phyloP scores from a whole-genome alignment of 2,329 filamentous ascomycete species.

The Fusarium devonianum region DNA sequence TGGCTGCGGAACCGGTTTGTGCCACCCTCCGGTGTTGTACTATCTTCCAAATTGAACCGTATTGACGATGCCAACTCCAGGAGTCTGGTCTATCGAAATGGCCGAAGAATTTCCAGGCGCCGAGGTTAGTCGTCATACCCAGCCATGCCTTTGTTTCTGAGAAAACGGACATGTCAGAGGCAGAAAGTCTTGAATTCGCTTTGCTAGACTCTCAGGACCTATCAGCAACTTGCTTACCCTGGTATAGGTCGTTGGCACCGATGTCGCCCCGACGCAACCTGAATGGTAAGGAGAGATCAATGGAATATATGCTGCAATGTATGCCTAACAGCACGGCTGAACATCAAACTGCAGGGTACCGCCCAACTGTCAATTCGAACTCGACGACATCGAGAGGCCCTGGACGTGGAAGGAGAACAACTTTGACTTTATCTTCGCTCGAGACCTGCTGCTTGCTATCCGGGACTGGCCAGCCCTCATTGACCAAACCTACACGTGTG shows the following conservation, averaged over 20 bases:
- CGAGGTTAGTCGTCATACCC: conserved; percentile 8
- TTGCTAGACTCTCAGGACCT: too few species aligned
- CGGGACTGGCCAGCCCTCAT: conserved; percentile 45
- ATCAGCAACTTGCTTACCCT: too few species aligned
- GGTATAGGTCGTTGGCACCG: conserved; percentile 29
- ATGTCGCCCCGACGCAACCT: conserved; percentile 35
- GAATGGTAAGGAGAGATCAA: not conserved
- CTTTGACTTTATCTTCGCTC: conserved; percentile 47
- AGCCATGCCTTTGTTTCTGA: too few species aligned
- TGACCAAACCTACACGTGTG: conserved; percentile 46
- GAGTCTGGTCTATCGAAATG: conserved; percentile 48
- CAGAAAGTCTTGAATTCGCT: too few species aligned
- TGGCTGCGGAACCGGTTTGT: conserved; percentile 43
- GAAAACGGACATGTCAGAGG: too few species aligned
- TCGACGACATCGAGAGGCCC: conserved; percentile 47
- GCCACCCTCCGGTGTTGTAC: not conserved
- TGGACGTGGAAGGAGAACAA: conserved; percentile 49
- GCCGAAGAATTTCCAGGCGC: conserved; percentile 43
- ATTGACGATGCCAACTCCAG: conserved; percentile 12
- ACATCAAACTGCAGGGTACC: conserved; percentile 43
- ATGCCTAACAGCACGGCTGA: not conserved
- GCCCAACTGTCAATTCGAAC: conserved; percentile 48
- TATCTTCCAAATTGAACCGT: not conserved
- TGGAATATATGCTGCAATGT: too few species aligned
- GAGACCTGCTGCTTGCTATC: conserved; percentile 43